Evolutionary conservation across 1,284 basidiomycete species (phyloP).

Genomic region (Vanrija sp.): DNA sequence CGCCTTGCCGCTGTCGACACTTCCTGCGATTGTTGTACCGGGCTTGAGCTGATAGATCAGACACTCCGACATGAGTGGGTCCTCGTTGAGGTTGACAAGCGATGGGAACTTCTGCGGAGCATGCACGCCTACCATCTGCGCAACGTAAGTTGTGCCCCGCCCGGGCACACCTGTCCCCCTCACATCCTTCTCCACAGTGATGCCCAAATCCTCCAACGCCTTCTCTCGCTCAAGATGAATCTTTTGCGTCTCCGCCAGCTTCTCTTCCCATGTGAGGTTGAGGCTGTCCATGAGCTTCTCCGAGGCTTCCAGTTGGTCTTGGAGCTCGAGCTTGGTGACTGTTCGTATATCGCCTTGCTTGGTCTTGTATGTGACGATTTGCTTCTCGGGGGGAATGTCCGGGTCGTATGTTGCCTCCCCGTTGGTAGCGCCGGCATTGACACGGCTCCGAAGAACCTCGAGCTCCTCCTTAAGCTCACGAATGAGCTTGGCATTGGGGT

Average conservation of each 20-base stretch:
- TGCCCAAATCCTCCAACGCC: slow-evolving; percentile 94
- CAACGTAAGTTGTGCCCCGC: neutral
- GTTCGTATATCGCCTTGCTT: slow-evolving; percentile 92
- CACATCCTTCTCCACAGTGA: slow-evolving; percentile 89
- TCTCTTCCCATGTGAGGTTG: slow-evolving; percentile 98
- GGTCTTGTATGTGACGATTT: slow-evolving; percentile 90
- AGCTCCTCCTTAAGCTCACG: slow-evolving; percentile 93
- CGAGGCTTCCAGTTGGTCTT: neutral
- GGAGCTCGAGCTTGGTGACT: slow-evolving; percentile 60
- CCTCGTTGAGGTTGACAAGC: slow-evolving; percentile 90
- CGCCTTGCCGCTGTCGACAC: slow-evolving; percentile 73
- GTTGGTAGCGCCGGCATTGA: slow-evolving; percentile 54
- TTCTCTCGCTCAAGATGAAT: slow-evolving; percentile 95
- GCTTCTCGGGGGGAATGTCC: slow-evolving; percentile 83
- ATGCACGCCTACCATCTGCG: slow-evolving; percentile 60
- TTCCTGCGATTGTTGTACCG: slow-evolving; percentile 79
- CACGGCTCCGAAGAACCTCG: slow-evolving; percentile 54
- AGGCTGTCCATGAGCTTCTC: slow-evolving; percentile 63
- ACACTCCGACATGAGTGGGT: slow-evolving; percentile 59
- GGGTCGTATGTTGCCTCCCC: slow-evolving; percentile 79
- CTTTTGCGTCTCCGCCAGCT: slow-evolving; percentile 75
- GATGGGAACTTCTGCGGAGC: slow-evolving; percentile 99
- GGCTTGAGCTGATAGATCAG: slow-evolving; percentile 91
- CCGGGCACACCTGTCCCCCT: slow-evolving; percentile 4
- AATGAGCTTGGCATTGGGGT: slow-evolving; percentile 97